These are phyloP conservation scores for Luzula sylvatica DNA, from an alignment of 176 grass and related monocot genomes.

Conservation along the genomic window DNA sequence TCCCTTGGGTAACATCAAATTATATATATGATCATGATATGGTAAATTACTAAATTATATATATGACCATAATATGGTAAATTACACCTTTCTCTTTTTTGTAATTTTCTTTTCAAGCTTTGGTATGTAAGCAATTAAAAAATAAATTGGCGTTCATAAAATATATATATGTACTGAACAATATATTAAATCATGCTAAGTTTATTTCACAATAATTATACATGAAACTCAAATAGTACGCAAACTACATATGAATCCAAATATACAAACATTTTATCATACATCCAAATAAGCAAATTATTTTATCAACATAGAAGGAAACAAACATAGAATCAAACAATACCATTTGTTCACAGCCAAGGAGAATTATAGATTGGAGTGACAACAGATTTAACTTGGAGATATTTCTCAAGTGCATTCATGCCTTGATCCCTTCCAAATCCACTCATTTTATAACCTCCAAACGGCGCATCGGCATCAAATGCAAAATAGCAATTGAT, in stretches of 20 bases:
- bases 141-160: too few relatives aligned
- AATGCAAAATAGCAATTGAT: conserved; percentile 86
- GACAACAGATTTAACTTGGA: conserved; percentile 74
- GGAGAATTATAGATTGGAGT: conserved; percentile 63
- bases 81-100: too few relatives aligned
- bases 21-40: too few relatives aligned
- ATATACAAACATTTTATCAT: not conserved
- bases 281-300: not conserved
- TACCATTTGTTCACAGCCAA: conserved; percentile 33
- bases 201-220: conserved; percentile 1
- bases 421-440: conserved; percentile 73
- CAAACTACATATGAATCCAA: conserved; percentile 4
- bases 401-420: conserved; percentile 59
- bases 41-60: too few relatives aligned
- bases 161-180: too few relatives aligned
- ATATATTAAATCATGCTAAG: not conserved
- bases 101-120: too few relatives aligned
- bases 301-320: not conserved
- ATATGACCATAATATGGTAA: too few relatives aligned
- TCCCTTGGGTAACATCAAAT: too few relatives aligned
- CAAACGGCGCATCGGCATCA: conserved; percentile 63
- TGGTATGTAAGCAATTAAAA: too few relatives aligned
- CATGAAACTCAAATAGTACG: not conserved
- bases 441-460: conserved; percentile 81
- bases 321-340: conserved; percentile 5